Conservation (phyloP, 495 filamentous ascomycete genomes). For the Rhypophila decipiens region DNA sequence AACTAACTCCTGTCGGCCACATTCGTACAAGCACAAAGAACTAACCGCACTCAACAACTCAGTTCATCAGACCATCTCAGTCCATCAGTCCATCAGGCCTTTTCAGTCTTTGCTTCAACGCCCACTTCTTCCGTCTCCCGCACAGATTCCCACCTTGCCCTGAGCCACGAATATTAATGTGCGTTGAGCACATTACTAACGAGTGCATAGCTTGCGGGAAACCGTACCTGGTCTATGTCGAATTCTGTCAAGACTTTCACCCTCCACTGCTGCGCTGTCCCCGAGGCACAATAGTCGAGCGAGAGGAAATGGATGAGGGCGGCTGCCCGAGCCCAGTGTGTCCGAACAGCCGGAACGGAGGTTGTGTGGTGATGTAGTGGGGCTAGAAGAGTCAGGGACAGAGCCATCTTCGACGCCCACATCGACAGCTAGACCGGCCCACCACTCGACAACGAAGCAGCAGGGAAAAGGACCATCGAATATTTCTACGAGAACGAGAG, state of each 20-base stretch:
- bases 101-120: too few relatives aligned
- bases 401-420: neutral
- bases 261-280: constrained; percentile 38
- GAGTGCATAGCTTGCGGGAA: constrained; percentile 48
- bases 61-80: too few relatives aligned
- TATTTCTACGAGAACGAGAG: neutral
- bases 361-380: constrained; percentile 38
- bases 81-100: too few relatives aligned
- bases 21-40: too few relatives aligned
- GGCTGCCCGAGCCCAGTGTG: constrained; percentile 43
- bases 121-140: too few relatives aligned
- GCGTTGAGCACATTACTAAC: constrained; percentile 40
- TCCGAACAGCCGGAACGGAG: constrained; percentile 42
- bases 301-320: constrained; percentile 40
- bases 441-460: too few relatives aligned
- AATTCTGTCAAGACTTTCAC: constrained; percentile 41
- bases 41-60: too few relatives aligned
- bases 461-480: neutral
- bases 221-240: constrained; percentile 43
- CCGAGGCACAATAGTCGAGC: constrained; percentile 24
- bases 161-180: constrained; percentile 37
- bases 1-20: too few relatives aligned
- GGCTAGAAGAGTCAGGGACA: neutral
- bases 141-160: too few relatives aligned
- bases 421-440: too few relatives aligned